phyloP scores from a whole-genome alignment of 169 alveolate genomes.

The Eimeria falciformis region DNA sequence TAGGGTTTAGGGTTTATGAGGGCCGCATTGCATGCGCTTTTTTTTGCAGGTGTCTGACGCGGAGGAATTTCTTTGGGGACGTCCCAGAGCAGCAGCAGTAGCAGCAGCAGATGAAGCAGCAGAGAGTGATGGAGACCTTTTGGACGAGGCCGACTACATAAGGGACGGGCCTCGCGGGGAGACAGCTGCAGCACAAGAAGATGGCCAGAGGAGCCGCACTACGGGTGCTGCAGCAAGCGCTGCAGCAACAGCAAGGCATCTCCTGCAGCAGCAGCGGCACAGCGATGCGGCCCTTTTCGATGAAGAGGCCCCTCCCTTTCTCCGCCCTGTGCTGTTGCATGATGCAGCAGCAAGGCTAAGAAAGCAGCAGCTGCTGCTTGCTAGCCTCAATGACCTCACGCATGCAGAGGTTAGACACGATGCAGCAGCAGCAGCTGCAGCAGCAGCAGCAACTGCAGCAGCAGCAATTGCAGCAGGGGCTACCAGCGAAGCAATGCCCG shows the following conservation, averaged over 20 bases:
- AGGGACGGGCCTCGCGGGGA: neutral
- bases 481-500: neutral
- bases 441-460: conserved; percentile 7
- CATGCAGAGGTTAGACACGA: conserved; percentile 50
- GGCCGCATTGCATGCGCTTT: neutral
- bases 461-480: neutral
- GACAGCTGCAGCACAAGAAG: neutral
- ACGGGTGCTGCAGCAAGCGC: conserved; percentile 48
- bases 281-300: conserved; percentile 14
- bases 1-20: conserved; percentile 40
- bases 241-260: conserved; percentile 20
- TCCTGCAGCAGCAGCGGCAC: conserved; percentile 55
- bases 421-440: conserved; percentile 54
- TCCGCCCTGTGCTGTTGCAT: conserved; percentile 40
- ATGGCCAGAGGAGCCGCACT: neutral
- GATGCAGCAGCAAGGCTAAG: conserved; percentile 71
- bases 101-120: conserved; percentile 3
- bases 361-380: conserved; percentile 69
- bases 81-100: neutral
- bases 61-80: conserved; percentile 64
- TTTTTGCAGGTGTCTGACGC: conserved; percentile 34
- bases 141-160: conserved; percentile 55
- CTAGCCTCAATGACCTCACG: conserved; percentile 60
- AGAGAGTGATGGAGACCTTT: conserved; percentile 33
- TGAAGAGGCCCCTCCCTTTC: conserved; percentile 63